phyloP scores from a whole-genome alignment of 768 basidiomycete species.

The Russula foetens region DNA sequence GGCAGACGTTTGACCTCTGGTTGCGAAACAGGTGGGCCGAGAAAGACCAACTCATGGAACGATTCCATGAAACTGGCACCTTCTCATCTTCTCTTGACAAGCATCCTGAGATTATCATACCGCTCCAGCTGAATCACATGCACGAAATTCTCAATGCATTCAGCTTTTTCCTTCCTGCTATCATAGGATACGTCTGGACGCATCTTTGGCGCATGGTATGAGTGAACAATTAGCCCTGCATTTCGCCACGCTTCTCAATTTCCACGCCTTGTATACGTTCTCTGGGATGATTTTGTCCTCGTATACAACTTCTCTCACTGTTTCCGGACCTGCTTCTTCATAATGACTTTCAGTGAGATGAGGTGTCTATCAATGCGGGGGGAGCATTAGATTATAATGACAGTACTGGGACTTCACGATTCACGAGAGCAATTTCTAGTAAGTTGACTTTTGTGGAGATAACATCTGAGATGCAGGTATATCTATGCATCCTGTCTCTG shows the following conservation, averaged over 20 bases:
- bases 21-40: slow-evolving; percentile 70
- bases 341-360: background rate
- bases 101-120: slow-evolving; percentile 40
- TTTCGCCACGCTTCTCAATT: background rate
- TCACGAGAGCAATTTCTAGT: background rate
- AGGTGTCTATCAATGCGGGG: background rate
- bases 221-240: background rate
- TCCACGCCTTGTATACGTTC: background rate
- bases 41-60: slow-evolving; percentile 75
- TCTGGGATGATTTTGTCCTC: background rate
- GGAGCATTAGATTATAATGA: background rate
- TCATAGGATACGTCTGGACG: slow-evolving; percentile 40
- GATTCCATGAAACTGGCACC: slow-evolving; percentile 46
- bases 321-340: background rate
- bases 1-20: slow-evolving; percentile 69
- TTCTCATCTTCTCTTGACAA: slow-evolving; percentile 30
- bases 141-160: slow-evolving; percentile 61
- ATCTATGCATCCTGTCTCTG: slow-evolving; percentile 20
- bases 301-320: background rate
- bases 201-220: background rate
- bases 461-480: slow-evolving; percentile 19
- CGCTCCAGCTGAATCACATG: slow-evolving; percentile 45
- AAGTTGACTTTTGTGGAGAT: background rate
- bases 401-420: background rate
- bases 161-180: slow-evolving; percentile 58